Evolutionary conservation across 805 yeast species (phyloP), one percentile per base, ranked within the genome.

Genomic region (Candida ulmi): DNA sequence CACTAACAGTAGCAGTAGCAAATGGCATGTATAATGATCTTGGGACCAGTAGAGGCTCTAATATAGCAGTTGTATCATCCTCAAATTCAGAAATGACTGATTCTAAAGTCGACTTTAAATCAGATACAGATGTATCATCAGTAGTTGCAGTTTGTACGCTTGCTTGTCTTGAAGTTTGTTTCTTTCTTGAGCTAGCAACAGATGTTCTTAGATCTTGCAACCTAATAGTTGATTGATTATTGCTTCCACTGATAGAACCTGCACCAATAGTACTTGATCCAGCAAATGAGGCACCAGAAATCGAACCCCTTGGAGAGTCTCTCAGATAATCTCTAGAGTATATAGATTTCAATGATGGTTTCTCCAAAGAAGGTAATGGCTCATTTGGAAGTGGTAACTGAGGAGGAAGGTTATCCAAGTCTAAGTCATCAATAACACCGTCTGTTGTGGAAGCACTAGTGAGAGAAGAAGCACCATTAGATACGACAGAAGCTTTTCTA

Each of bases 21-120:
- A 80, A 82, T 4, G 95, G 93, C 46, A 85, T 56, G 47, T 80
- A 83, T 21, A 85, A 55, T 15, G 78, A 69, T 44, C 95, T 67
- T 13, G 95, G 93, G 28, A 81, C 69, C 40, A 76, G 65, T 27
- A 81, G 58, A 6, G 86, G 80, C 48, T 81, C 88, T 60, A 81
- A 46, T 15, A 64, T 56, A 21, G 38, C 37, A 30, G 42, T 46
- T 0, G 38, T 25, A 5, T 46, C 52, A 4, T 54, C 57, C 17
- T 40, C 43, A 13, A 37, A 23, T 12, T 40, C 48, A 5, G 43
- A 30, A 6, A 37, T 33, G 5, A 45, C n/a, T 1, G 55, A 45
- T 3, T 44, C 51, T n/a, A 40, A 3, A 6, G 40, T 37, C 2
- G 57, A 47, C 3, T 25, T 33, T 4, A 46, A 23, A 8, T 54